Evolutionary conservation across 73 alveolate genomes (phyloP), one percentile per base, ranked within the genome.

Genomic region (Urostyla sp.): DNA sequence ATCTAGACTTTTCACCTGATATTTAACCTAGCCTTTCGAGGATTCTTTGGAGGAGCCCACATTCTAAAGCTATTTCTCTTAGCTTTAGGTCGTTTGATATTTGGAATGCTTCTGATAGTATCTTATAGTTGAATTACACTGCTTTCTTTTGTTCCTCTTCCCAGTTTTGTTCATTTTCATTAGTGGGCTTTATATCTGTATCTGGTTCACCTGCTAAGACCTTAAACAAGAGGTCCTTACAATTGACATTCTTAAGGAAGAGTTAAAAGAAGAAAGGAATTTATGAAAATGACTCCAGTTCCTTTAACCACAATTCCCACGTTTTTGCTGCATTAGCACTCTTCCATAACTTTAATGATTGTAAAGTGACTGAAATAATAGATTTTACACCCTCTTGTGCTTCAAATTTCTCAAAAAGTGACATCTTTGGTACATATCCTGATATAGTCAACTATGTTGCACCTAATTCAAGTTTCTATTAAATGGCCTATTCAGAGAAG

Each of bases 191-290:
- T 16, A 36, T 75, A 8, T 46, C 87, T 57, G 76, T 18, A 63
- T 89, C 96, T 46, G 92, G 91, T 4, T 24, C 27, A 13, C 94
- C 97, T 0, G 95, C 91, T 11, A 88, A 63, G 8, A 91, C 80
- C 43, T 91, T 67, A 67, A 91, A 81, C 45, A 91, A 75, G 32
- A 88, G 56, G 79, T 91, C 87, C 35, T 83, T 89, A 48, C 87
- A 55, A 48, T 31, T 43, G 36, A 87, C 31, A 54, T 91, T 83
- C 84, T 88, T 83, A 46, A 87, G 58, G 67, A 88, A 88, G 38
- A 67, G 76, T 21, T 88, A 56, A 63, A 88, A 87, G 88, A 91
- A 91, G 23, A 60, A 61, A 3, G 97, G 97, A 31, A 91, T 50
- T 26, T 63, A 37, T 5, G 90, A 49, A 60, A 91, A 88, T 20